Conservation (phyloP, 441 rosid genomes). For the Aquilaria agallochum region DNA sequence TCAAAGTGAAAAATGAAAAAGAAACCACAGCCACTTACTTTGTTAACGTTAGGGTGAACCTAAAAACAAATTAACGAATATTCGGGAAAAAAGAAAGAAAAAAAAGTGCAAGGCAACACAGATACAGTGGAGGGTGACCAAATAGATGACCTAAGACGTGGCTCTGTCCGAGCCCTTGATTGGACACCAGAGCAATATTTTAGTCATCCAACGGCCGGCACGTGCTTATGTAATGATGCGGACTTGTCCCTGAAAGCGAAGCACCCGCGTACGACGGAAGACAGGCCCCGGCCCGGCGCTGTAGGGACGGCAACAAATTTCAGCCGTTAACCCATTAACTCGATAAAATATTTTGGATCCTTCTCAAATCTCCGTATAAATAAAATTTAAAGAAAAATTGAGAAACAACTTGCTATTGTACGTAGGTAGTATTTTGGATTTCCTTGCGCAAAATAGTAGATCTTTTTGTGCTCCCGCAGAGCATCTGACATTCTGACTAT, state of each 20-base stretch:
- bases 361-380: no score
- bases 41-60: no score
- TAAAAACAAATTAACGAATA: no score
- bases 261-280: not conserved
- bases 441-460: no score
- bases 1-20: no score
- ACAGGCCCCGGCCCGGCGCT: not conserved
- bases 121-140: not conserved
- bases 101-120: not conserved
- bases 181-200: not conserved
- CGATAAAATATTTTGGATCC: no score
- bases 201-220: constrained; percentile 26
- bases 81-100: not conserved
- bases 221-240: constrained; percentile 13
- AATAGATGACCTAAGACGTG: constrained; percentile 19
- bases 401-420: no score
- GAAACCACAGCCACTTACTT: no score
- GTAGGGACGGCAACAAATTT: constrained; percentile 18
- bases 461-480: no score
- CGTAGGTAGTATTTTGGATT: no score
- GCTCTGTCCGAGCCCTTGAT: constrained; percentile 10
- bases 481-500: no score
- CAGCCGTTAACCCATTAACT: not conserved
- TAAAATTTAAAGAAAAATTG: no score
- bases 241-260: constrained; percentile 20